Evolutionary conservation across 2,329 filamentous ascomycete genomes (phyloP).

Genomic region (Proliferodiscus dingleyae): DNA sequence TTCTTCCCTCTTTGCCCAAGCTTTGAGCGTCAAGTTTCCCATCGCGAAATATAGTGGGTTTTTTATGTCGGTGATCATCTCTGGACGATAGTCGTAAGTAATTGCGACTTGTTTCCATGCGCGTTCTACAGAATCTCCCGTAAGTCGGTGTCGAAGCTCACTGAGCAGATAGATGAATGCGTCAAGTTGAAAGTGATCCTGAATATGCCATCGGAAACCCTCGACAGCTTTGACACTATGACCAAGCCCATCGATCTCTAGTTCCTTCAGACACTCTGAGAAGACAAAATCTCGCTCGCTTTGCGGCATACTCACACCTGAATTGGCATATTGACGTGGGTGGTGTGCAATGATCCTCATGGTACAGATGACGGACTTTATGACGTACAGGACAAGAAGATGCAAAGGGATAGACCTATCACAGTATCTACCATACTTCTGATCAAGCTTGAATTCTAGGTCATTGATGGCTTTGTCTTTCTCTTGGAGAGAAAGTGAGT

Average conservation of each 20-base stretch:
- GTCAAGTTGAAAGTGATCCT: constrained; percentile 33
- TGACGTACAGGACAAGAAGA: constrained; percentile 24
- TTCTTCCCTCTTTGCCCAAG: constrained; percentile 29
- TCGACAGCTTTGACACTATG: constrained; percentile 27
- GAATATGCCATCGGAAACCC: constrained; percentile 33
- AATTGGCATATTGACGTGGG: constrained; percentile 21
- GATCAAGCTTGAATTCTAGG: constrained; percentile 32
- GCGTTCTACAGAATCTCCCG: constrained; percentile 27
- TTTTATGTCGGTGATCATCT: constrained; percentile 26
- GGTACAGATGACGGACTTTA: constrained; percentile 27
- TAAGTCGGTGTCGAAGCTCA: constrained; percentile 29
- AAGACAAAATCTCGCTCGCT: constrained; percentile 32
- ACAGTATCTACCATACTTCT: constrained; percentile 38
- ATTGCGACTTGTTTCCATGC: constrained; percentile 30
- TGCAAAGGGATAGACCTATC: constrained; percentile 39
- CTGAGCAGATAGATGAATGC: constrained; percentile 33
- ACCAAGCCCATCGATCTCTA: constrained; percentile 32
- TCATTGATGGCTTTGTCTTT: constrained; percentile 29
- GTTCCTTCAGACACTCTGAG: constrained; percentile 33
- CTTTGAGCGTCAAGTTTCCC: constrained; percentile 28
- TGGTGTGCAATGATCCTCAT: constrained; percentile 32
- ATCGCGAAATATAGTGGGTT: constrained; percentile 27
- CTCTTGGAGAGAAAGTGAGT: constrained; percentile 9
- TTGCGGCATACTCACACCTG: constrained; percentile 29
- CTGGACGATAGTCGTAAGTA: constrained; percentile 28